These are phyloP conservation scores for Linnemannia elongata DNA, from an alignment of 192 early-diverging fungal genomes.

Conservation along the genomic window DNA sequence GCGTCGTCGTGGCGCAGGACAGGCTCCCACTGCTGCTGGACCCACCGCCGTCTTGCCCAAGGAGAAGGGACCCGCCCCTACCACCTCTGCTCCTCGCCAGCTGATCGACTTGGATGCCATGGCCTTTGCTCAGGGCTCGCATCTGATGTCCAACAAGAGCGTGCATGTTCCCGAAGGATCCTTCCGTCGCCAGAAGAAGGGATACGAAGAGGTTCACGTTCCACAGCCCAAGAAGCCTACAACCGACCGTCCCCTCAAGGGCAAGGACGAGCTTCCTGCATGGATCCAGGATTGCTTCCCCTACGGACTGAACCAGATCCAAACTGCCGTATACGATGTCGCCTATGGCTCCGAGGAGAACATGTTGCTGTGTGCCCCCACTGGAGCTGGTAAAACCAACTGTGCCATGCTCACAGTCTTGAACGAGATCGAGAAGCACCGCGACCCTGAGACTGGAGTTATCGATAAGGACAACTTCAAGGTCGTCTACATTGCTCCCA, in stretches of 20 bases:
- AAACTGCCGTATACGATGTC: constrained; percentile 88
- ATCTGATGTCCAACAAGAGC: constrained; percentile 98
- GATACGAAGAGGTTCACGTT: constrained; percentile 96
- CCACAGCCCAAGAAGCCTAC: constrained; percentile 87
- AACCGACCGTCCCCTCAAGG: constrained; percentile 74
- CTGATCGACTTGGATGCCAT: constrained; percentile 86
- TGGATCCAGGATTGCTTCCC: constrained; percentile 89
- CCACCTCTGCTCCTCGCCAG: constrained; percentile 69
- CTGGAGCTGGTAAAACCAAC: constrained; percentile 99
- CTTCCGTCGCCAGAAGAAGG: constrained; percentile 87
- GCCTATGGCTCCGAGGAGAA: constrained; percentile 94
- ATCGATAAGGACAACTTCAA: constrained; percentile 91
- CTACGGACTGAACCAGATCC: constrained; percentile 90
- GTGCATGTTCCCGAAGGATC: constrained; percentile 93
- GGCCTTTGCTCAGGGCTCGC: constrained; percentile 92
- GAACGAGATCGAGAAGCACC: constrained; percentile 86
- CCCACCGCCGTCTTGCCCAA: constrained; percentile 59
- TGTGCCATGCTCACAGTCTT: constrained; percentile 97
- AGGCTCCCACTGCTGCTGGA: constrained; percentile 66
- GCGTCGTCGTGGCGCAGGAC: constrained; percentile 61
- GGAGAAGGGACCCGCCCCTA: constrained; percentile 63
- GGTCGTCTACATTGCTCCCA: constrained; percentile 98
- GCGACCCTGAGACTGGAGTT: constrained; percentile 76
- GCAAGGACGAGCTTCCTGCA: constrained; percentile 75
- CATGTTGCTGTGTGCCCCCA: constrained; percentile 97